These are phyloP conservation scores for Paralagenidium karlingii DNA, from an alignment of 352 stramenopile species.

Conservation along the genomic window DNA sequence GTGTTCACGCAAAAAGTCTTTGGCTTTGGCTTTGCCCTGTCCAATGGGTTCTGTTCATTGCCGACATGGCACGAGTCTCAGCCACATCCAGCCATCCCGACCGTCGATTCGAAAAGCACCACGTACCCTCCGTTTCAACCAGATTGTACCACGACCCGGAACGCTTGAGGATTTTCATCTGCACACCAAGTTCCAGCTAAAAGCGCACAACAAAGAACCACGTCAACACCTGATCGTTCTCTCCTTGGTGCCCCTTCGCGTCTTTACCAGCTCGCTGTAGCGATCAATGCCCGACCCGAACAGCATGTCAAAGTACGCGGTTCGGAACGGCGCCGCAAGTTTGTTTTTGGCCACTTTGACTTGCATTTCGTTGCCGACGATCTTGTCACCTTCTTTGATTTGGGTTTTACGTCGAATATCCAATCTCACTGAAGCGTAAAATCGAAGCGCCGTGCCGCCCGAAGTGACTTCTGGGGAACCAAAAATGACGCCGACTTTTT, in stretches of 20 bases:
- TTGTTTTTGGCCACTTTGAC: slow-evolving; percentile 99
- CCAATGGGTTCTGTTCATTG: slow-evolving; percentile 53
- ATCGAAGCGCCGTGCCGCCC: slow-evolving; percentile 76
- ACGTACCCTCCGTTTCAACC: slow-evolving; percentile 38
- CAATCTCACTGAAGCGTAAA: slow-evolving; percentile 87
- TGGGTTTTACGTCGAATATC: slow-evolving; percentile 92
- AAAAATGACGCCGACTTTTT: slow-evolving; percentile 97
- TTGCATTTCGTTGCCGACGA: slow-evolving; percentile 94
- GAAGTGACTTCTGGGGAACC: slow-evolving; percentile 95
- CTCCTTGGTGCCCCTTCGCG: no score
- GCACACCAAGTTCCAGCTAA: slow-evolving; percentile 61
- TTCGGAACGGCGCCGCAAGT: slow-evolving; percentile 92
- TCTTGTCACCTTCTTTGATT: slow-evolving; percentile 83
- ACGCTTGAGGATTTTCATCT: slow-evolving; percentile 61
- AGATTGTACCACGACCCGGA: slow-evolving; percentile 73
- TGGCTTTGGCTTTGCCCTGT: slow-evolving; percentile 74
- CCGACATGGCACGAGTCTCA: background rate
- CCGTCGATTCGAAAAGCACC: background rate
- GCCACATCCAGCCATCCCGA: background rate
- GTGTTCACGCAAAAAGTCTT: slow-evolving; percentile 67
- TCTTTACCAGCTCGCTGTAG: slow-evolving; percentile 54
- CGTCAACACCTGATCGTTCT: background rate
- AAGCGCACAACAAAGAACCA: background rate
- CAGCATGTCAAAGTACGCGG: slow-evolving; percentile 94
- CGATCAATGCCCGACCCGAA: slow-evolving; percentile 94